Percentiles rank a stretch among this genome's conserved stretches.
These are phyloP conservation scores for Camellia lanceoleosa DNA, from an alignment of 148 eudicot species.

Conservation along the genomic window DNA sequence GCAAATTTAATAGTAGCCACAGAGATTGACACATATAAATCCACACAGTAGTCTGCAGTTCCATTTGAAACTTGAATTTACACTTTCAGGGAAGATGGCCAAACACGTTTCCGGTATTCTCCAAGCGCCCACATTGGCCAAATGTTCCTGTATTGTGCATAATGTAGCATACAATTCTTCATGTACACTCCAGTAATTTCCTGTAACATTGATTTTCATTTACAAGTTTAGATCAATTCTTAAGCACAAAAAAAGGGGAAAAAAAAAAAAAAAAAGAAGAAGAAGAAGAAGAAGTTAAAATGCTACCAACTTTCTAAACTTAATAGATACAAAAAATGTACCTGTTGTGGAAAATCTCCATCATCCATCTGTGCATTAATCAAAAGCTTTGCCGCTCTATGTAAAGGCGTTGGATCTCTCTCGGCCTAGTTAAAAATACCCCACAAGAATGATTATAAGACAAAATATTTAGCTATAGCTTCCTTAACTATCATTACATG, in stretches of 20 bases:
- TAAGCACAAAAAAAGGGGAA: neutral
- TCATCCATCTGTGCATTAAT: slow-evolving; percentile 41
- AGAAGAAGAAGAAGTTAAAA: neutral
- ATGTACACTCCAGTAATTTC: slow-evolving; percentile 40
- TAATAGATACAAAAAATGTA: neutral
- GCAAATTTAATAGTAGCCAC: too few species aligned
- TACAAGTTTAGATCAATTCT: neutral
- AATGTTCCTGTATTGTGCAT: slow-evolving; percentile 36
- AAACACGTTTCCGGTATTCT: slow-evolving; percentile 28
- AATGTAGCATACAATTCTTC: slow-evolving; percentile 46
- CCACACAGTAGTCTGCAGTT: too few species aligned
- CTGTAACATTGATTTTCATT: slow-evolving; percentile 15
- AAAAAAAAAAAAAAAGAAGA: too few species aligned
- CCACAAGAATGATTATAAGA: neutral
- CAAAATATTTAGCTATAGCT: neutral
- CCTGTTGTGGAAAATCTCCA: slow-evolving; percentile 47
- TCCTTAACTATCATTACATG: neutral
- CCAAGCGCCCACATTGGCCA: slow-evolving; percentile 40
- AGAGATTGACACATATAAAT: too few species aligned
- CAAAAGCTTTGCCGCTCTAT: slow-evolving; percentile 39
- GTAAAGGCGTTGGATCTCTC: slow-evolving; percentile 37
- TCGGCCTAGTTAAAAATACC: slow-evolving; percentile 22
- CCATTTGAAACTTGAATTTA: too few species aligned
- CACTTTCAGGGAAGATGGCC: too few species aligned
- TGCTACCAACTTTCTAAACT: neutral